Conservation (phyloP, 2,329 filamentous ascomycete species). For the Lomentospora prolificans region DNA sequence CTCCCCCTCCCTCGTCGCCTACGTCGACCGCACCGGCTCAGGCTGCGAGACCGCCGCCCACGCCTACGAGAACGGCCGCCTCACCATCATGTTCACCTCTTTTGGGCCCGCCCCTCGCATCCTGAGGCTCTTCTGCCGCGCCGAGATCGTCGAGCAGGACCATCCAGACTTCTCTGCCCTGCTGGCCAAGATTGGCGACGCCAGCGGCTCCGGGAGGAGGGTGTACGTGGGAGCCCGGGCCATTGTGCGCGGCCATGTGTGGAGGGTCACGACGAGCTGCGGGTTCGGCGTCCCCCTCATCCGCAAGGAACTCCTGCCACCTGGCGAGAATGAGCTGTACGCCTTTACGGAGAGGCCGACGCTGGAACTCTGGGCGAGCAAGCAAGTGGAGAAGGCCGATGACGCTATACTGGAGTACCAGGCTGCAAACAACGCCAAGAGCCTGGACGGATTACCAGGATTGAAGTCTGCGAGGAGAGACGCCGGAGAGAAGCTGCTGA, state of each 20-base stretch:
- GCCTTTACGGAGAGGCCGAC: constrained; percentile 46
- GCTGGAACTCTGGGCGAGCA: constrained; percentile 39
- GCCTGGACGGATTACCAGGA: constrained; percentile 50
- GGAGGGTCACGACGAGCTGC: constrained; percentile 57
- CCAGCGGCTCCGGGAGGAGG: constrained; percentile 20
- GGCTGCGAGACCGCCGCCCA: constrained; percentile 70
- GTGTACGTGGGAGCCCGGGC: constrained; percentile 42
- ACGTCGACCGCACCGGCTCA: constrained; percentile 65
- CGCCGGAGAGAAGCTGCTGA: constrained; percentile 35
- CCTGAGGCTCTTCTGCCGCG: constrained; percentile 52
- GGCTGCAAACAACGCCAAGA: constrained; percentile 40
- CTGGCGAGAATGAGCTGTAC: constrained; percentile 20
- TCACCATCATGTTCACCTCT: constrained; percentile 65
- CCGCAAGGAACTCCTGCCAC: constrained; percentile 26
- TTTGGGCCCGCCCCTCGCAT: constrained; percentile 52
- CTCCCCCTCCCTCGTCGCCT: constrained; percentile 50
- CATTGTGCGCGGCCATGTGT: constrained; percentile 51
- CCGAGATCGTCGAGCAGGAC: constrained; percentile 50
- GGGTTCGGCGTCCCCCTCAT: constrained; percentile 54
- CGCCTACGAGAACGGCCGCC: constrained; percentile 65
- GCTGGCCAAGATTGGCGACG: constrained; percentile 22
- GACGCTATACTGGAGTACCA: constrained; percentile 41
- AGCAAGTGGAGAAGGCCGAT: constrained; percentile 36
- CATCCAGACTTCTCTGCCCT: constrained; percentile 35
- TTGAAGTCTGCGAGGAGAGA: constrained; percentile 41